Evolutionary conservation across 2,329 filamentous ascomycete species (phyloP).

Genomic region (Alternaria arborescens): DNA sequence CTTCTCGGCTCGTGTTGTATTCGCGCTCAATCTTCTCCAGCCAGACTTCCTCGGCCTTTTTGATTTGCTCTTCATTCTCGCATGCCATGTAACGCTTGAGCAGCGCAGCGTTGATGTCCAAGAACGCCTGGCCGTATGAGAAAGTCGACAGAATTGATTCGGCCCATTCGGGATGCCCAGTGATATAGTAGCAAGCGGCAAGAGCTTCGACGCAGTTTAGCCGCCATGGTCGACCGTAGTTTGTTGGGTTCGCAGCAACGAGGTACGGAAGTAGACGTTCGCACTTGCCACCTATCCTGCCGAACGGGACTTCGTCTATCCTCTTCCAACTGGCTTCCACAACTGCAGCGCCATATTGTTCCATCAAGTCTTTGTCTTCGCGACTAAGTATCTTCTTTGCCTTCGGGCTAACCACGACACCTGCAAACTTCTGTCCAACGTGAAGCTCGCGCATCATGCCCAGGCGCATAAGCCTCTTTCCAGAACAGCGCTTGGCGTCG

Average conservation of each 20-base stretch:
- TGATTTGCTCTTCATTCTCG: conserved; percentile 80
- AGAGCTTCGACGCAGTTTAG: conserved; percentile 96
- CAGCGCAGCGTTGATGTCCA: conserved; percentile 87
- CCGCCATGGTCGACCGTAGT: conserved; percentile 95
- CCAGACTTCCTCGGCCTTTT: conserved; percentile 86
- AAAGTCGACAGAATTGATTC: conserved; percentile 83
- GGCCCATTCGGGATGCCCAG: conserved; percentile 90
- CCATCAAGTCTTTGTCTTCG: conserved; percentile 81
- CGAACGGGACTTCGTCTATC: conserved; percentile 89
- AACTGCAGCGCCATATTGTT: conserved; percentile 90
- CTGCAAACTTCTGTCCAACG: conserved; percentile 88
- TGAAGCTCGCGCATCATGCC: conserved; percentile 93
- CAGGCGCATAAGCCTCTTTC: conserved; percentile 90
- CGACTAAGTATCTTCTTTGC: conserved; percentile 85
- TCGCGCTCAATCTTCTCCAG: conserved; percentile 88
- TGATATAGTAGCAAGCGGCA: conserved; percentile 92
- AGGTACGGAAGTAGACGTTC: conserved; percentile 87
- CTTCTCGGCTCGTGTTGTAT: conserved; percentile 79
- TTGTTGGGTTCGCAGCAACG: conserved; percentile 94
- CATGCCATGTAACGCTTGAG: conserved; percentile 87
- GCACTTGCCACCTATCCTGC: conserved; percentile 89
- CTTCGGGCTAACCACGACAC: conserved; percentile 95
- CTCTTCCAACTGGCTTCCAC: conserved; percentile 98
- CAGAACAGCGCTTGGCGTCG: conserved; percentile 94
- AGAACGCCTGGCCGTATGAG: conserved; percentile 84